A percentile compares a stretch with the other conserved stretches of the same genome.
phyloP scores from a whole-genome alignment of 768 basidiomycete species.

The Termitomyces heimii region DNA sequence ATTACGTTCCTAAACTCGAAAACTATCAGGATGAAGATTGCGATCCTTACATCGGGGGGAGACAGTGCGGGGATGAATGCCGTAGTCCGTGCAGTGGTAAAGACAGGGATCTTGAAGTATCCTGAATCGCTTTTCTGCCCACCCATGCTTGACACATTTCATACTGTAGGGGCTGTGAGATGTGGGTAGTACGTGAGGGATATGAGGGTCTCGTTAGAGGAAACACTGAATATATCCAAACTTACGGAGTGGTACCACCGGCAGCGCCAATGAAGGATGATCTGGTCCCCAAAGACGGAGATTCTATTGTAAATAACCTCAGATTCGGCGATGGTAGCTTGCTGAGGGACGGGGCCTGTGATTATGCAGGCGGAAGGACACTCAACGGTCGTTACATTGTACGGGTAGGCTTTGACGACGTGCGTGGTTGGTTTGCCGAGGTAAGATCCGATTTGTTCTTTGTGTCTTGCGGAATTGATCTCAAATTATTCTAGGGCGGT shows the following conservation, averaged over 20 bases:
- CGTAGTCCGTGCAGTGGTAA: conserved; percentile 89
- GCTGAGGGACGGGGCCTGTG: conserved; percentile 77
- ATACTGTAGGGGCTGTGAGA: conserved; percentile 78
- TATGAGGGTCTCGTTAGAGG: conserved; percentile 97
- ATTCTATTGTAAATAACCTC: conserved; percentile 56
- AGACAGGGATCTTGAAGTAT: conserved; percentile 86
- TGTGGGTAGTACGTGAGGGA: conserved; percentile 95
- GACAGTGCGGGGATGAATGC: conserved; percentile 99
- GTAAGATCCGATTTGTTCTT: conserved; percentile 30
- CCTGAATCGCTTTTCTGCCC: neutral
- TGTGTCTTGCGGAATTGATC: neutral
- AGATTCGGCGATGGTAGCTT: conserved; percentile 79
- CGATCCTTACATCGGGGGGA: conserved; percentile 92
- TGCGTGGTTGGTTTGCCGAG: conserved; percentile 90
- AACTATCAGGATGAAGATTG: conserved; percentile 66
- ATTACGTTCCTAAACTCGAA: neutral
- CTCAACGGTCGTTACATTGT: conserved; percentile 93
- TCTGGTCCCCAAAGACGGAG: conserved; percentile 6
- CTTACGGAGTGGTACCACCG: conserved; percentile 11
- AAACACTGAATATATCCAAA: conserved; percentile 43
- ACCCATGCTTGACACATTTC: neutral
- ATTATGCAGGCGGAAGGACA: conserved; percentile 59
- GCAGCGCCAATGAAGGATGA: conserved; percentile 1
- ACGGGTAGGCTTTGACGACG: conserved; percentile 97
- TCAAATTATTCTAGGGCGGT: conserved; percentile 56